Percentiles rank a stretch among this genome's conserved stretches.
Conservation (phyloP, 192 early-diverging fungal species). For the Phycomyces blakesleeanus region DNA sequence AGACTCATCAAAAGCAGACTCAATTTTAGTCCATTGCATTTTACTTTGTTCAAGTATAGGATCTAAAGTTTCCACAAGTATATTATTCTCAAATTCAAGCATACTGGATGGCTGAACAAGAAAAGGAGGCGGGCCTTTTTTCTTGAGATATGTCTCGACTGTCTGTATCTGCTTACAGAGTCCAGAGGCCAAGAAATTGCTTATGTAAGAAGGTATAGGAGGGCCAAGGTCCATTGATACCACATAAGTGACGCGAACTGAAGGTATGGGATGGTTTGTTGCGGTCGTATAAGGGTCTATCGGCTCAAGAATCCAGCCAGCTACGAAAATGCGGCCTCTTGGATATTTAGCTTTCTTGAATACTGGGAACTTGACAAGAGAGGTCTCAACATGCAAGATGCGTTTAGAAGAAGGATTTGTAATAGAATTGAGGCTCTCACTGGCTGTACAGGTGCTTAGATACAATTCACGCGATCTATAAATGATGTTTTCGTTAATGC, state of each 20-base stretch:
- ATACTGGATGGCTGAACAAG: slow-evolving; percentile 23
- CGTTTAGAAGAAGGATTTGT: slow-evolving; percentile 16
- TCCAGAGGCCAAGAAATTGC: slow-evolving; percentile 38
- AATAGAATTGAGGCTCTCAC: slow-evolving; percentile 8
- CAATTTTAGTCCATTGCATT: not conserved
- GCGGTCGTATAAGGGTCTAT: slow-evolving; percentile 52
- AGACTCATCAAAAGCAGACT: slow-evolving; percentile 4
- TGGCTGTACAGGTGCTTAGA: slow-evolving; percentile 32
- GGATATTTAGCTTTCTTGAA: slow-evolving; percentile 10
- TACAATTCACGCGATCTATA: slow-evolving; percentile 43
- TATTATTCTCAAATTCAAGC: slow-evolving; percentile 29
- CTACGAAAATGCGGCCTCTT: slow-evolving; percentile 37
- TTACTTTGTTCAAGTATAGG: not conserved
- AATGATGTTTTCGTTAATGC: no score
- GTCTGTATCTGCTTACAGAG: slow-evolving; percentile 41
- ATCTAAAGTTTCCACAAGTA: slow-evolving; percentile 5
- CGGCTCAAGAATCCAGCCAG: slow-evolving; percentile 50
- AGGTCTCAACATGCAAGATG: slow-evolving; percentile 27
- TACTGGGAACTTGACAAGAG: slow-evolving; percentile 19
- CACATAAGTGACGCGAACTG: slow-evolving; percentile 47
- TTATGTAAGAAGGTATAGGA: slow-evolving; percentile 43
- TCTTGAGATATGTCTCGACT: slow-evolving; percentile 41
- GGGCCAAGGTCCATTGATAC: slow-evolving; percentile 43
- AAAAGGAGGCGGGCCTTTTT: slow-evolving; percentile 38
- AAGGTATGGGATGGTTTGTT: slow-evolving; percentile 49